Conservation (phyloP, 179 eudicot species). For the Spinacia oleracea region DNA sequence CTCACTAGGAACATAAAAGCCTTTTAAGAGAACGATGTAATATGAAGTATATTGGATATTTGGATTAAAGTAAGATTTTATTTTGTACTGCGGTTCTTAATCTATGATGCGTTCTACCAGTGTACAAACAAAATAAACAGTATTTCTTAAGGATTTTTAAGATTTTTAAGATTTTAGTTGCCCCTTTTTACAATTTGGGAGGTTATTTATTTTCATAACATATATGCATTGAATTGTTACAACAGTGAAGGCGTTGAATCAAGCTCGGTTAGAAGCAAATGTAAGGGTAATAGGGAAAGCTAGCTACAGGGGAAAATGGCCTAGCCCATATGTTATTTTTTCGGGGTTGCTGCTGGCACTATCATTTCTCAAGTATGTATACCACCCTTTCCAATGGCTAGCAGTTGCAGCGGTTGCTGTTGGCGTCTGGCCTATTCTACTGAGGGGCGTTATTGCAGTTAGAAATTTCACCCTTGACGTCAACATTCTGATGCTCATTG, state of each 20-base stretch:
- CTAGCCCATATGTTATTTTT: conserved; percentile 63
- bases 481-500: conserved; percentile 67
- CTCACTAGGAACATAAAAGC: too few relatives aligned
- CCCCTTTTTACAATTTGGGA: too few relatives aligned
- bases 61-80: too few relatives aligned
- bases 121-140: too few relatives aligned
- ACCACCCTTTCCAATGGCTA: conserved; percentile 63
- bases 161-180: too few relatives aligned
- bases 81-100: too few relatives aligned
- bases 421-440: conserved; percentile 60
- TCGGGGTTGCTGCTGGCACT: conserved; percentile 57
- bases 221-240: background rate
- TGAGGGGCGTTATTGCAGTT: conserved; percentile 45
- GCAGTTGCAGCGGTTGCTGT: conserved; percentile 70
- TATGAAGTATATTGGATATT: too few relatives aligned
- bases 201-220: background rate
- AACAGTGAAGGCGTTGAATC: conserved; percentile 75
- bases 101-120: background rate
- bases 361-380: conserved; percentile 63
- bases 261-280: conserved; percentile 82
- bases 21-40: too few relatives aligned
- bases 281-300: conserved; percentile 51
- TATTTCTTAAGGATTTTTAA: too few relatives aligned
- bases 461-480: conserved; percentile 61
- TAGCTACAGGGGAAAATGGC: conserved; percentile 64